Evolutionary conservation across 345 rosid genomes (phyloP), one percentile per base, ranked within the genome.

Genomic region (Eucalyptus fibrosa): DNA sequence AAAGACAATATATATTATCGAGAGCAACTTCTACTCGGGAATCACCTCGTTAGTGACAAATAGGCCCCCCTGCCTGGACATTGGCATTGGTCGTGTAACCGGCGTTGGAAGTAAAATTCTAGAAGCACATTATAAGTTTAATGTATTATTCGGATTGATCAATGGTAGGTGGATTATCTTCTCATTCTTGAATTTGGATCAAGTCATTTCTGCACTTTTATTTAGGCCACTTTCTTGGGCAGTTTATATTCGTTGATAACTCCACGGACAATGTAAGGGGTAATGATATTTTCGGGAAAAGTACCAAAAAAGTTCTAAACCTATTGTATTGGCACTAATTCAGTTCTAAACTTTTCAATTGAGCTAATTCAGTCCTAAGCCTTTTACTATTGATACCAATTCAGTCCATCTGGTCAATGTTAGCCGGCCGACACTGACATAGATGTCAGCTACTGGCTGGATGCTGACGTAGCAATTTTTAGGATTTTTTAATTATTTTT

Each of bases 361-460:
- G 4, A 45, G 1, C 4, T 1, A 45, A 45, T 45, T 45, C 12
- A 9, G 47, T 9, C 47, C 47, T 45, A 45, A 45, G 1, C 47
- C 1, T 45, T 45, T 45, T 45, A 45, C 47, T 45, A 45, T 45
- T 45, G 47, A 45, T 45, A 9, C 12, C 47, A 45, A 45, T 45
- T 45, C 4, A 45, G 47, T 45, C 12, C 47, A 45, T 45, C 1
- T 4, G 47, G 1, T 0, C 4, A 45, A 45, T 45, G 0, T 45
- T 45, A 0, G 47, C 3, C 1, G 1, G 4, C 4, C 12, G 47
- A 45, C 11, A 3, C 11, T 1, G 11, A 45, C 11, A 11, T 45
- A 3, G 47, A 45, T 2, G 47, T 45, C 3, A 8, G 3, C 45
- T 44, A 8, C 9, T 44, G 3, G 47, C 47, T 12, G 11, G 47